Percentiles rank a stretch among this genome's conserved stretches.
Conservation (phyloP, 2,329 filamentous ascomycete species). For the Dryadomyces quercivorus region DNA sequence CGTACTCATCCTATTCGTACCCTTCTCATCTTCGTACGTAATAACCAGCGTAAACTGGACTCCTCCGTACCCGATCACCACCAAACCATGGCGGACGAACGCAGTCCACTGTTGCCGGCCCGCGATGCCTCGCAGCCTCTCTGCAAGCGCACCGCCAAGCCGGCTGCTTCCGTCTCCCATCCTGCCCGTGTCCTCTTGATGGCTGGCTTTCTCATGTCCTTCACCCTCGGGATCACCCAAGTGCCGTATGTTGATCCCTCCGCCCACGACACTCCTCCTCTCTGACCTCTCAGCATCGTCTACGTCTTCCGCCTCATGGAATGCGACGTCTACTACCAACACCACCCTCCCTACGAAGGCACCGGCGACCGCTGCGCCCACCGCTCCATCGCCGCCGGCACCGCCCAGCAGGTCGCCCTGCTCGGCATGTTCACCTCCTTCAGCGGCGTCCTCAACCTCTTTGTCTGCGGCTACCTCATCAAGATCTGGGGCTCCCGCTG, state of each 20-base stretch:
- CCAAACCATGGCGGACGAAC: neutral
- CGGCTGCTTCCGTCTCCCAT: neutral
- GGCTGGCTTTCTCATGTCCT: neutral
- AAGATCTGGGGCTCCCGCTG: conserved; percentile 51
- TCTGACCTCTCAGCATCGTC: neutral
- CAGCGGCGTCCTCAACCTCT: conserved; percentile 42
- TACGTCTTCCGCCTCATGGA: neutral
- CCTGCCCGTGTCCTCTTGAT: neutral
- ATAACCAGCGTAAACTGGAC: neutral
- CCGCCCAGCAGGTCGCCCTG: neutral
- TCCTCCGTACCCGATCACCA: neutral
- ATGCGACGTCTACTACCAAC: neutral
- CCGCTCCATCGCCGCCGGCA: neutral
- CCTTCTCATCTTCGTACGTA: neutral
- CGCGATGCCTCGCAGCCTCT: neutral
- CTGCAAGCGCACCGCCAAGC: neutral
- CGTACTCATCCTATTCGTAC: too few relatives aligned
- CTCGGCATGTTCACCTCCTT: neutral
- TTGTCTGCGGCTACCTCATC: conserved; percentile 53
- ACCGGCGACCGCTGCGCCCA: neutral
- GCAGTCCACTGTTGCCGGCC: neutral
- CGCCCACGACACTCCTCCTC: too few relatives aligned
- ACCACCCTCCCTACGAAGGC: neutral
- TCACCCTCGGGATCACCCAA: neutral
- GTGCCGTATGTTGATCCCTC: neutral